These are phyloP conservation scores for Graphilbum fragrans DNA, from an alignment of 2,329 filamentous ascomycete species.

Conservation along the genomic window DNA sequence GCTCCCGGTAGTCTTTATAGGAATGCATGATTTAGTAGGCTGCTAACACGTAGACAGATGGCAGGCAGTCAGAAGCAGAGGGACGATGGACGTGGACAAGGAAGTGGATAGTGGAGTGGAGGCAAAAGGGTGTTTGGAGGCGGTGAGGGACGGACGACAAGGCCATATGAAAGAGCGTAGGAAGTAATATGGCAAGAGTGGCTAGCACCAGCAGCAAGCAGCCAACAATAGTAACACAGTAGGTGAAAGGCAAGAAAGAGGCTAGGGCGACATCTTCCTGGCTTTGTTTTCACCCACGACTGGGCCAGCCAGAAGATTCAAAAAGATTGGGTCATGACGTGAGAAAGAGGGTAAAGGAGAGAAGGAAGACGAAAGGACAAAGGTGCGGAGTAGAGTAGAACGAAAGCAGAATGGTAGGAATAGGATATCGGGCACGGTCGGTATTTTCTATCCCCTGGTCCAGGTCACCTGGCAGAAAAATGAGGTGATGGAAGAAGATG, in stretches of 20 bases:
- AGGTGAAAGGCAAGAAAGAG: slow-evolving; percentile 3
- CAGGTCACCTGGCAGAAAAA: too few relatives aligned
- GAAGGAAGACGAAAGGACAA: too few relatives aligned
- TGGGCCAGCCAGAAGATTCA: slow-evolving; percentile 11
- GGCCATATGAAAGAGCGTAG: neutral
- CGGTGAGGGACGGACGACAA: neutral
- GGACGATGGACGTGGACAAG: neutral
- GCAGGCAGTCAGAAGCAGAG: neutral
- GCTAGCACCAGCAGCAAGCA: neutral
- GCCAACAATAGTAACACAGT: neutral
- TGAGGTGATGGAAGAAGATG: neutral
- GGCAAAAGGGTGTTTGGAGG: too few relatives aligned
- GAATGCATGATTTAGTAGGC: slow-evolving; percentile 30
- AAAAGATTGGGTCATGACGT: slow-evolving; percentile 8
- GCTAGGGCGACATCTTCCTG: neutral
- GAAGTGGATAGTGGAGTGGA: too few relatives aligned
- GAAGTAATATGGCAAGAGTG: neutral
- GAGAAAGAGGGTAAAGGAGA: slow-evolving; percentile 4
- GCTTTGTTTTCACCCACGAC: slow-evolving; percentile 5
- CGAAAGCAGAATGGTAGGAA: too few relatives aligned
- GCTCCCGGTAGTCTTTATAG: slow-evolving; percentile 26
- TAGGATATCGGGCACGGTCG: too few relatives aligned
- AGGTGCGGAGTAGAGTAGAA: too few relatives aligned
- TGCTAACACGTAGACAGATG: neutral
- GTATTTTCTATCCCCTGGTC: too few relatives aligned